Percentiles rank a stretch among this genome's conserved stretches.
Evolutionary conservation across 257 asterid genomes (phyloP).

Genomic region (Osmanthus fragrans): DNA sequence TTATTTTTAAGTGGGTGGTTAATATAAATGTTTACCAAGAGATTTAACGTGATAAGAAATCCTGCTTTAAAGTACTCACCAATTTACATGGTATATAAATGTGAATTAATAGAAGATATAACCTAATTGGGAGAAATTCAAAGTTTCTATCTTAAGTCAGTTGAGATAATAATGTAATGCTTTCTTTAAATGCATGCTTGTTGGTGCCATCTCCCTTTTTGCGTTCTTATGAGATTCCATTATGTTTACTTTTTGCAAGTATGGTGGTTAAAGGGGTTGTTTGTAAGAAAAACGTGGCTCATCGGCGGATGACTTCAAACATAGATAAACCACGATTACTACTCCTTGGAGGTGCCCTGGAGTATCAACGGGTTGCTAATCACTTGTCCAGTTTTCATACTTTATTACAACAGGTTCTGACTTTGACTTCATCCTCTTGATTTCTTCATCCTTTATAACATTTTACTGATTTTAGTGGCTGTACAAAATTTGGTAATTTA

Average conservation of each 20-base stretch:
- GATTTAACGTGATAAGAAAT: neutral
- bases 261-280: constrained; percentile 74
- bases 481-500: neutral
- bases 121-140: constrained; percentile 10
- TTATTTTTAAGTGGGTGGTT: neutral
- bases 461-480: neutral
- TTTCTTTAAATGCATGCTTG: constrained; percentile 13
- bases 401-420: constrained; percentile 73
- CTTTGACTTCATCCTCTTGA: constrained; percentile 10
- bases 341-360: constrained; percentile 81
- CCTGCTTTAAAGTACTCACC: neutral
- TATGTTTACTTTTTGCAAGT: constrained; percentile 41
- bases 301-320: constrained; percentile 67
- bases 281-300: constrained; percentile 83
- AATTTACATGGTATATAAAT: neutral
- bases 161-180: constrained; percentile 21
- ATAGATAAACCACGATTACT: constrained; percentile 60
- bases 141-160: constrained; percentile 11
- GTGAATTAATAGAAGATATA: neutral
- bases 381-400: constrained; percentile 79
- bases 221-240: constrained; percentile 27
- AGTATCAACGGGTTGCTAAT: constrained; percentile 77
- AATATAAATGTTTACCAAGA: neutral
- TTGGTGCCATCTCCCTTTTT: constrained; percentile 14
- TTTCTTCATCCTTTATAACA: neutral